Evolutionary conservation across 257 asterid genomes (phyloP).

Genomic region (Agastache rugosa): DNA sequence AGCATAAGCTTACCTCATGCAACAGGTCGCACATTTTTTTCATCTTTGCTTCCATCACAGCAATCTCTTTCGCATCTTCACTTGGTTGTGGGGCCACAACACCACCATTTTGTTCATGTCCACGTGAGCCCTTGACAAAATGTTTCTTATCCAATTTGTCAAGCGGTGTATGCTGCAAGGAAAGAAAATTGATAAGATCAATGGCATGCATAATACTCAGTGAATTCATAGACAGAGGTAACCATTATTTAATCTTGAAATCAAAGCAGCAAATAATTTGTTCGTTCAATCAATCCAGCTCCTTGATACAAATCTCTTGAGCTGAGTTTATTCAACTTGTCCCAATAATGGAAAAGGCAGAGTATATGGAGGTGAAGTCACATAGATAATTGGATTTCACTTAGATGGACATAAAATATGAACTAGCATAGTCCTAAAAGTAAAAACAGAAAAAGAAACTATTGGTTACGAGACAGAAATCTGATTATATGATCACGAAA

Average conservation of each 20-base stretch:
- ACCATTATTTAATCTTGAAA: background rate
- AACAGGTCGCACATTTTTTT: conserved; percentile 77
- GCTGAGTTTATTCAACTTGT: background rate
- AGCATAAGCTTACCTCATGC: conserved; percentile 62
- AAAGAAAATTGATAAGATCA: conserved; percentile 33
- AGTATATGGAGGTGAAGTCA: conserved; percentile 5
- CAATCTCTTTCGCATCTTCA: conserved; percentile 80
- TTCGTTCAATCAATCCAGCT: conserved; percentile 13
- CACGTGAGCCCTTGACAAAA: conserved; percentile 72
- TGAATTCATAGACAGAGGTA: conserved; percentile 2
- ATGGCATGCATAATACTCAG: conserved; percentile 12
- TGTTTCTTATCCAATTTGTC: conserved; percentile 84
- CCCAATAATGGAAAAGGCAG: conserved; percentile 7
- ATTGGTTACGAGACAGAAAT: conserved; percentile 13
- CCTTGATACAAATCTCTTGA: conserved; percentile 10
- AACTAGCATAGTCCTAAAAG: background rate
- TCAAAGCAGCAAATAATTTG: background rate
- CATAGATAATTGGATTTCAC: background rate
- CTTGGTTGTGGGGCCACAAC: conserved; percentile 44
- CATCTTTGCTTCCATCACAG: conserved; percentile 85
- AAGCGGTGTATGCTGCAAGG: conserved; percentile 76
- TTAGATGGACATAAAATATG: background rate
- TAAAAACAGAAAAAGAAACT: background rate
- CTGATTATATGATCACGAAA: conserved; percentile 10
- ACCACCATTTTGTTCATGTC: conserved; percentile 62